These are phyloP conservation scores for Inonotus hispidus DNA, from an alignment of 1,284 basidiomycete genomes.

Conservation along the genomic window DNA sequence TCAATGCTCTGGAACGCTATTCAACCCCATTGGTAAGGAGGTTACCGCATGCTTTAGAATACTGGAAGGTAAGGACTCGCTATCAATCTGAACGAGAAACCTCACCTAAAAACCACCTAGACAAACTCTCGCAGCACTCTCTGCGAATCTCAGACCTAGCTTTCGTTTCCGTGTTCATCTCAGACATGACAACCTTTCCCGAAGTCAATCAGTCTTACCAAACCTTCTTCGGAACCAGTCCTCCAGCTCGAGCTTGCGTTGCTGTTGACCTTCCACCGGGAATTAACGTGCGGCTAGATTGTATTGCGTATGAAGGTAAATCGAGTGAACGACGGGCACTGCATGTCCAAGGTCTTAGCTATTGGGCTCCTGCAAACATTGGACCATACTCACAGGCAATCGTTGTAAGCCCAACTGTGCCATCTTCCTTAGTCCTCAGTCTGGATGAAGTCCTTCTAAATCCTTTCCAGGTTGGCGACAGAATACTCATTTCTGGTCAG, in stretches of 20 bases:
- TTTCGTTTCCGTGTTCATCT: slow-evolving; percentile 83
- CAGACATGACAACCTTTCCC: slow-evolving; percentile 75
- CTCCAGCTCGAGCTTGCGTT: slow-evolving; percentile 91
- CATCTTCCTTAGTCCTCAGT: neutral
- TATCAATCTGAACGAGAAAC: slow-evolving; percentile 36
- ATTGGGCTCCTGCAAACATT: slow-evolving; percentile 99
- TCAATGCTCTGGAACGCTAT: slow-evolving; percentile 26
- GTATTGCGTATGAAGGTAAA: slow-evolving; percentile 54
- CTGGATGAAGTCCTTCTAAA: neutral
- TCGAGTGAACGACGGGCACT: slow-evolving; percentile 58
- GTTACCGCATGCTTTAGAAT: slow-evolving; percentile 54
- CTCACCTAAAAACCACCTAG: slow-evolving; percentile 44
- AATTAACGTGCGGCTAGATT: slow-evolving; percentile 67
- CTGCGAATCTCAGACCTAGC: slow-evolving; percentile 24
- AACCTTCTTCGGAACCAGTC: slow-evolving; percentile 83
- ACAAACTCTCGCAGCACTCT: neutral
- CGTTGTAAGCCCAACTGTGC: slow-evolving; percentile 38
- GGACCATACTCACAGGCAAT: slow-evolving; percentile 97
- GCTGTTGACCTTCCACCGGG: slow-evolving; percentile 63
- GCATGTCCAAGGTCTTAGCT: slow-evolving; percentile 93
- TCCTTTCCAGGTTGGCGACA: slow-evolving; percentile 54
- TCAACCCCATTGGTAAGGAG: slow-evolving; percentile 53
- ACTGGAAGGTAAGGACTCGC: slow-evolving; percentile 43
- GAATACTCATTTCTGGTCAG: slow-evolving; percentile 88
- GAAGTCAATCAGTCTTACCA: slow-evolving; percentile 75